A percentile compares a stretch with the other conserved stretches of the same genome.
phyloP scores from a whole-genome alignment of 116 monocot genomes.

The Papilionanthe hybrid region DNA sequence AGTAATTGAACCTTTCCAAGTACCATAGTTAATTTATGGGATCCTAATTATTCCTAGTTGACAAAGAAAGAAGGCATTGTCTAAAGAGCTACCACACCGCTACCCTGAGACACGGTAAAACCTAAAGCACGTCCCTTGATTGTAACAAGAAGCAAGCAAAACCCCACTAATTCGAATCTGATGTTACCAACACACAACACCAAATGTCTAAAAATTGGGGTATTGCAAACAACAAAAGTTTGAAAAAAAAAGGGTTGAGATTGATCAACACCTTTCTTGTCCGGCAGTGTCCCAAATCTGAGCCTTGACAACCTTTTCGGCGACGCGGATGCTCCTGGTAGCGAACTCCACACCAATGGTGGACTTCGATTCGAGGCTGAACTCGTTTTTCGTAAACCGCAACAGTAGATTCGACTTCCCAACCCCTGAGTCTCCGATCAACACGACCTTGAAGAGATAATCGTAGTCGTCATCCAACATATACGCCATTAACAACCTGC shows the following conservation, averaged over 20 bases:
- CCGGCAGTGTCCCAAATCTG: slow-evolving; percentile 10
- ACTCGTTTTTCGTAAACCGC: slow-evolving; percentile 13
- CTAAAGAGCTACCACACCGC: no score
- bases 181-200: background rate
- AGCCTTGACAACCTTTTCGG: slow-evolving; percentile 6
- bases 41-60: no score
- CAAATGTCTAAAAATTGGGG: background rate
- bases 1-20: no score
- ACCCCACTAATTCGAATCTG: no score
- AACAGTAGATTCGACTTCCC: slow-evolving; percentile 4
- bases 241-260: background rate
- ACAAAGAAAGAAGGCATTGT: no score
- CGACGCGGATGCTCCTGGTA: slow-evolving; percentile 1
- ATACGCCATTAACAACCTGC: slow-evolving; percentile 4
- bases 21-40: no score
- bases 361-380: slow-evolving; percentile 14
- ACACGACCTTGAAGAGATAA: slow-evolving; percentile 6
- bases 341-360: slow-evolving; percentile 11
- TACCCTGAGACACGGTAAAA: no score
- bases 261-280: background rate
- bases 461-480: slow-evolving; percentile 9
- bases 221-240: background rate
- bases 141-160: no score
- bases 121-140: no score
- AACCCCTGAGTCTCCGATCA: slow-evolving; percentile 7